Evolutionary conservation across 768 basidiomycete genomes (phyloP).

Genomic region (Suillus lakei): DNA sequence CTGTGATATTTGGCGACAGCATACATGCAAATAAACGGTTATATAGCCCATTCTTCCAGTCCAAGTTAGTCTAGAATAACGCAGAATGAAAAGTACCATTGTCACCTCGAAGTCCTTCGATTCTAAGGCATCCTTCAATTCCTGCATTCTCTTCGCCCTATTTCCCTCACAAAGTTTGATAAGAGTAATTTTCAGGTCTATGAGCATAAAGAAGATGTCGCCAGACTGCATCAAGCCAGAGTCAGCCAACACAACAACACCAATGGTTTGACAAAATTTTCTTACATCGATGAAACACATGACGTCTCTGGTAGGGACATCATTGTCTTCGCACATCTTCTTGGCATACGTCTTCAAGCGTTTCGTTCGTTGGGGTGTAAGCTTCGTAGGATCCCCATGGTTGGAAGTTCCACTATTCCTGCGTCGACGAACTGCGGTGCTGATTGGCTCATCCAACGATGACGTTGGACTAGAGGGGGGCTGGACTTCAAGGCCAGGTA

Average conservation of each 20-base stretch:
- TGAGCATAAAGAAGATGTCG: neutral
- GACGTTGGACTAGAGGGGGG: neutral
- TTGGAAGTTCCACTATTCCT: neutral
- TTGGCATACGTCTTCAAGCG: neutral
- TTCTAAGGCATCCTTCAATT: too few relatives aligned
- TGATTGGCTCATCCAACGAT: neutral
- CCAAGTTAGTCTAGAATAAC: neutral
- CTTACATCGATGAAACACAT: neutral
- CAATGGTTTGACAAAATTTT: neutral
- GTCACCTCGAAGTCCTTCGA: too few relatives aligned
- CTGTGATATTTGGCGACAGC: conserved; percentile 10
- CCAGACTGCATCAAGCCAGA: neutral
- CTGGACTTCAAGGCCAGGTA: neutral
- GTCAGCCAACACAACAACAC: neutral
- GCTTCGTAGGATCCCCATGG: neutral
- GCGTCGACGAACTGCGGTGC: neutral
- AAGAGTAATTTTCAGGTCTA: neutral
- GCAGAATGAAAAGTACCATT: too few relatives aligned
- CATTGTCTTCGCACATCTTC: neutral
- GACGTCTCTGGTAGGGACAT: neutral
- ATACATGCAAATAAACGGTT: conserved; percentile 4
- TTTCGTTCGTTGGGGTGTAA: neutral
- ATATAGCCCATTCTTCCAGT: neutral
- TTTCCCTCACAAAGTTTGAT: neutral
- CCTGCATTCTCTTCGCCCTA: too few relatives aligned